These are phyloP conservation scores for Geranium rotundifolium DNA, from an alignment of 345 rosid genomes.

Conservation along the genomic window DNA sequence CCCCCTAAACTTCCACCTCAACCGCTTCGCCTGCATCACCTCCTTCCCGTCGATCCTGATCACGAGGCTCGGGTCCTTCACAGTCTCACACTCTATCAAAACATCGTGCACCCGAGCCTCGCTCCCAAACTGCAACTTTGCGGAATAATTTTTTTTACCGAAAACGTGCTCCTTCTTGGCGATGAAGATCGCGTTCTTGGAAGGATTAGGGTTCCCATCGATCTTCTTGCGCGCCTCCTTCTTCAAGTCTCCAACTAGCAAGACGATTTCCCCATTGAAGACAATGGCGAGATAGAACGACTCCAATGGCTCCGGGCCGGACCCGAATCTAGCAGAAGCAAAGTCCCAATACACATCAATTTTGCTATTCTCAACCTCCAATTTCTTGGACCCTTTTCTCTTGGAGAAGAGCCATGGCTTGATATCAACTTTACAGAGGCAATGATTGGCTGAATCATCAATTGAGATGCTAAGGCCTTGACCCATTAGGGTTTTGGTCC, in stretches of 20 bases:
- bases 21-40: conserved; percentile 67
- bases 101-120: conserved; percentile 63
- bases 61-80: conserved; percentile 58
- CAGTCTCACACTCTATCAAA: conserved; percentile 65
- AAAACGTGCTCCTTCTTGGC: conserved; percentile 71
- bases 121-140: conserved; percentile 60
- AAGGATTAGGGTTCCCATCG: conserved; percentile 21
- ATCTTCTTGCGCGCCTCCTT: conserved; percentile 72
- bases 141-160: conserved; percentile 66
- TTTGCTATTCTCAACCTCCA: conserved; percentile 41
- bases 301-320: conserved; percentile 69
- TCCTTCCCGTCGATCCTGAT: conserved; percentile 68
- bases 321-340: conserved; percentile 61
- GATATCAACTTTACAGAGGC: conserved; percentile 72
- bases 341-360: conserved; percentile 68
- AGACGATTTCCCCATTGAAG: conserved; percentile 45
- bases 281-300: conserved; percentile 61
- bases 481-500: conserved; percentile 85
- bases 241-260: conserved; percentile 76
- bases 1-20: conserved; percentile 92
- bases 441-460: conserved; percentile 49
- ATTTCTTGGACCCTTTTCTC: conserved; percentile 60
- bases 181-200: conserved; percentile 37
- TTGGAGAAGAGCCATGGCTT: conserved; percentile 85
- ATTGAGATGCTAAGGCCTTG: conserved; percentile 63